phyloP scores from a whole-genome alignment of 441 rosid species.

The Kokia cookei region DNA sequence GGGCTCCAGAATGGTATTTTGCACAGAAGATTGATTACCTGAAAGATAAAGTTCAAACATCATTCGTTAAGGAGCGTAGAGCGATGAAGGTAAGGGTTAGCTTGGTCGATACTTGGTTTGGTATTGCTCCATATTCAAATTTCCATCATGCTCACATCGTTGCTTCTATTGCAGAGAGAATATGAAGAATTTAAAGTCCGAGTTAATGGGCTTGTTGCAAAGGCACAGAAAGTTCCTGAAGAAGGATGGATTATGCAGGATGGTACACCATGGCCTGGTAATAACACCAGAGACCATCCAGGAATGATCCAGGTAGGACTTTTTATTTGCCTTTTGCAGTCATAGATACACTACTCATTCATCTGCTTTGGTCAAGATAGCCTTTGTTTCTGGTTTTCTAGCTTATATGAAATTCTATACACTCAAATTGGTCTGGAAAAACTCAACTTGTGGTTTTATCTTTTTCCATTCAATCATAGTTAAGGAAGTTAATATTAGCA shows the following conservation, averaged over 20 bases:
- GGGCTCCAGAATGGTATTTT: conserved; percentile 98
- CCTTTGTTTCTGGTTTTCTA: not conserved
- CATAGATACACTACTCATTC: not conserved
- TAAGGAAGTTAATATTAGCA: not conserved
- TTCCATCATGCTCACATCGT: not conserved
- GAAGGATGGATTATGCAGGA: conserved; percentile 99
- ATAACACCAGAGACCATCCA: conserved; percentile 96
- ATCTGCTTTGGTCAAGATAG: not conserved
- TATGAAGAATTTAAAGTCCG: conserved; percentile 96
- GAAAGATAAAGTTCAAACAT: conserved; percentile 93
- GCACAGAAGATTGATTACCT: conserved; percentile 92
- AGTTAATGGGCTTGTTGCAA: conserved; percentile 84
- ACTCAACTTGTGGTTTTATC: not conserved
- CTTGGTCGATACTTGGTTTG: conserved; percentile 6
- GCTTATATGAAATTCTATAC: not conserved
- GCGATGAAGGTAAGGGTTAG: conserved; percentile 76
- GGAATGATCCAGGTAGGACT: conserved; percentile 94
- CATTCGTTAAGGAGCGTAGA: conserved; percentile 98
- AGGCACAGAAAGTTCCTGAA: conserved; percentile 88
- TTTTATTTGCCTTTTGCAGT: not conserved
- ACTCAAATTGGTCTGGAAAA: not conserved
- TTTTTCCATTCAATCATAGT: not conserved
- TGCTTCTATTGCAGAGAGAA: conserved; percentile 61
- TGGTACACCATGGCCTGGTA: conserved; percentile 99
- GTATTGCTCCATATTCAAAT: conserved; percentile 3